Evolutionary conservation across 345 rosid genomes (phyloP).

Genomic region (Aethionema arabicum): DNA sequence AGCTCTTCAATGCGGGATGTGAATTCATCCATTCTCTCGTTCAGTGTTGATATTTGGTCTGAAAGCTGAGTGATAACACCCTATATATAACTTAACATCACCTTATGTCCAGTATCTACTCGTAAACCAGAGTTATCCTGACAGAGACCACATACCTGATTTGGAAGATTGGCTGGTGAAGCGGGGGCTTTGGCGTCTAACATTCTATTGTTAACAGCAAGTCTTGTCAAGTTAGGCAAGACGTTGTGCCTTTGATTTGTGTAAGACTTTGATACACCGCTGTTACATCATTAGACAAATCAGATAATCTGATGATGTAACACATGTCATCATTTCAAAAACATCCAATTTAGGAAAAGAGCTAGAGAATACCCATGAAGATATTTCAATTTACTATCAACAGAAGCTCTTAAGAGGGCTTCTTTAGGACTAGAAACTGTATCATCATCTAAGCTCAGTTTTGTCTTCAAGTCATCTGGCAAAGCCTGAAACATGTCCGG

Average conservation of each 20-base stretch:
- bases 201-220: slow-evolving; percentile 69
- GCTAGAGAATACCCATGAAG: slow-evolving; percentile 74
- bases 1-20: slow-evolving; percentile 81
- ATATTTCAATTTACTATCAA: slow-evolving; percentile 84
- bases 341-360: slow-evolving; percentile 12
- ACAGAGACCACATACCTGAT: slow-evolving; percentile 52
- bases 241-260: slow-evolving; percentile 70
- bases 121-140: slow-evolving; percentile 3
- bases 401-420: slow-evolving; percentile 96
- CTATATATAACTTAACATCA: slow-evolving; percentile 35
- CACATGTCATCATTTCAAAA: slow-evolving; percentile 17
- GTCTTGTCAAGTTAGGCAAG: slow-evolving; percentile 69
- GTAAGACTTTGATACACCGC: slow-evolving; percentile 65
- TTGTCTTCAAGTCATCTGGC: slow-evolving; percentile 91
- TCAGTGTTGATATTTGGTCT: slow-evolving; percentile 92
- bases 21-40: slow-evolving; percentile 94
- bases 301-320: slow-evolving; percentile 26
- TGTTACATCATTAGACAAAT: slow-evolving; percentile 35
- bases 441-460: slow-evolving; percentile 94
- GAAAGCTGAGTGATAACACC: slow-evolving; percentile 86
- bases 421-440: slow-evolving; percentile 87
- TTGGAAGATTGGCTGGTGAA: slow-evolving; percentile 61
- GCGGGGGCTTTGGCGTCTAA: slow-evolving; percentile 72
- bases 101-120: slow-evolving; percentile 11
- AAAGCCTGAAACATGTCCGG: slow-evolving; percentile 62